Evolutionary conservation across 306 rosid genomes (phyloP).

Genomic region (Cucurbita moschata): DNA sequence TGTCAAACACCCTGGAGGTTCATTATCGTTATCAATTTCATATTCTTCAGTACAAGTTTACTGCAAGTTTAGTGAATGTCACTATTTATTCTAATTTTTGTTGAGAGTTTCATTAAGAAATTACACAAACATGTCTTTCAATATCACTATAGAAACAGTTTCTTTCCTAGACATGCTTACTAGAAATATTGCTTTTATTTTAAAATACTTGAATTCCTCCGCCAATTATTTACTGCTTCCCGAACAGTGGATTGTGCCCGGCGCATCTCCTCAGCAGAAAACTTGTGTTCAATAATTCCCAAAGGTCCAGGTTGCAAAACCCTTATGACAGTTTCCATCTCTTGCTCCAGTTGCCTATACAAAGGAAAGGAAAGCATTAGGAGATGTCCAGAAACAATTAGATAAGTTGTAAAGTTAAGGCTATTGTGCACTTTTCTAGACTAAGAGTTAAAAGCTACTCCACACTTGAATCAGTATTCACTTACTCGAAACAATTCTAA

Average conservation of each 20-base stretch:
- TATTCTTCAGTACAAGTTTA: background rate
- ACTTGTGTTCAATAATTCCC: constrained; percentile 76
- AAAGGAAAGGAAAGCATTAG: constrained; percentile 3
- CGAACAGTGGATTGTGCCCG: constrained; percentile 45
- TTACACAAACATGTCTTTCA: background rate
- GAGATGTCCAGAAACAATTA: background rate
- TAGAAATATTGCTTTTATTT: constrained; percentile 25
- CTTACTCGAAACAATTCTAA: background rate
- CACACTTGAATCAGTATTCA: background rate
- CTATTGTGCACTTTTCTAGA: background rate
- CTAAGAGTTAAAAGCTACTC: background rate
- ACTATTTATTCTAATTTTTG: background rate
- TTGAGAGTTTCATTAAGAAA: background rate
- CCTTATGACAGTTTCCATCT: constrained; percentile 71
- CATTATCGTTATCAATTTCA: background rate
- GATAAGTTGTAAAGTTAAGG: background rate
- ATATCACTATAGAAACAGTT: background rate
- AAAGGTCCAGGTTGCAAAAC: constrained; percentile 91
- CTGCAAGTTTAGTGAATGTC: background rate
- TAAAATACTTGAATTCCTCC: constrained; percentile 30
- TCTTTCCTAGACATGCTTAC: constrained; percentile 38
- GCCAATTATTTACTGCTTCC: constrained; percentile 66
- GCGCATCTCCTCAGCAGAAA: constrained; percentile 55
- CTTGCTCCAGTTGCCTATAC: constrained; percentile 63
- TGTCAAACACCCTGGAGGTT: background rate